phyloP scores from a whole-genome alignment of 1,284 basidiomycete genomes.

The Tylopilus sp. region DNA sequence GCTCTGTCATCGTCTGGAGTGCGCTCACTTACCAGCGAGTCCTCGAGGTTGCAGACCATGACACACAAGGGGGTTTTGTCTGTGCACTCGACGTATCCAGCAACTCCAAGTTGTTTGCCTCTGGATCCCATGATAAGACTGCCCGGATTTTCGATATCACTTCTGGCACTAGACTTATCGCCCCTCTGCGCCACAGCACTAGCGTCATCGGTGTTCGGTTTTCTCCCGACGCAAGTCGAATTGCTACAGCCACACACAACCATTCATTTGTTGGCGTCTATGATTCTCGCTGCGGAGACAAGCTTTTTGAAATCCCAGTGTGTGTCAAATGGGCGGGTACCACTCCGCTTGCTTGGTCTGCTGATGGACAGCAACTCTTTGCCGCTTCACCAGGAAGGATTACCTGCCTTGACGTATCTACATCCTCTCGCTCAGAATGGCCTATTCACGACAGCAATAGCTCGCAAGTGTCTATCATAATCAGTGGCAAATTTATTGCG shows the following conservation, averaged over 20 bases:
- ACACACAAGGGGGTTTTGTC: background rate
- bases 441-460: background rate
- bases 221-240: conserved; percentile 3
- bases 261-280: background rate
- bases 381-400: conserved; percentile 2
- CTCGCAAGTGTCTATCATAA: background rate
- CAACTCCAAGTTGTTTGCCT: background rate
- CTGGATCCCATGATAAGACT: conserved; percentile 2
- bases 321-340: background rate
- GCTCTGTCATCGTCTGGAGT: conserved; percentile 5
- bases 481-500: background rate
- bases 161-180: background rate
- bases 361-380: conserved; percentile 2
- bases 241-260: background rate
- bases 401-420: conserved; percentile 1
- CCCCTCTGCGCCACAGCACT: background rate
- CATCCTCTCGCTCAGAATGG: conserved; percentile 1
- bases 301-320: background rate
- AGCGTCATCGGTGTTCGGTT: background rate
- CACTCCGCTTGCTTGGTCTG: conserved; percentile 2
- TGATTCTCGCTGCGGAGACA: background rate
- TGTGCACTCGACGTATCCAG: conserved; percentile 4
- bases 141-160: conserved; percentile 8
- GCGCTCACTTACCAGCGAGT: background rate
- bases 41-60: background rate